Evolutionary conservation across 2,329 filamentous ascomycete species (phyloP).

Genomic region (Boeremia lycopersici): DNA sequence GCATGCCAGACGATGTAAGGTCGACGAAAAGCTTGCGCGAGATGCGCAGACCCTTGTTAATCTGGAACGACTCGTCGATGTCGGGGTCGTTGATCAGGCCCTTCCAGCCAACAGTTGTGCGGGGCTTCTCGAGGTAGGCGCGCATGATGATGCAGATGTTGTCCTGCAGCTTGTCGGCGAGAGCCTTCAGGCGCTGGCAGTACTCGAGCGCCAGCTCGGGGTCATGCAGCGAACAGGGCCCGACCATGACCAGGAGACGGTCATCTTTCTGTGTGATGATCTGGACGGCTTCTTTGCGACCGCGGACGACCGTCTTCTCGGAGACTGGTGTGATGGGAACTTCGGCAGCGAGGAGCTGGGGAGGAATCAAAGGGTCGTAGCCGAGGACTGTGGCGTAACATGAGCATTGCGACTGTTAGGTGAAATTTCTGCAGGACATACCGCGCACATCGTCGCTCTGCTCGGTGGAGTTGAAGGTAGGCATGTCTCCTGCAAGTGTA

Average conservation of each 20-base stretch:
- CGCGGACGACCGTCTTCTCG: conserved; percentile 72
- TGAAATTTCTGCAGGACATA: conserved; percentile 28
- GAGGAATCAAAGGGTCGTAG: conserved; percentile 91
- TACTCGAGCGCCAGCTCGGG: conserved; percentile 88
- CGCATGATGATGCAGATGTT: conserved; percentile 96
- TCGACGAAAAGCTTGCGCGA: conserved; percentile 94
- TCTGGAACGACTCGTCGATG: conserved; percentile 95
- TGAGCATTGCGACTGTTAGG: conserved; percentile 16
- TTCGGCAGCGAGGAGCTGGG: conserved; percentile 83
- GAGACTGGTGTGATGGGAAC: conserved; percentile 70
- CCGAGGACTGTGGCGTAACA: conserved; percentile 70
- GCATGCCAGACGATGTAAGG: conserved; percentile 84
- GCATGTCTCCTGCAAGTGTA: conserved; percentile 31
- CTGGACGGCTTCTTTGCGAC: conserved; percentile 70
- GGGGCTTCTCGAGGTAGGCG: conserved; percentile 97
- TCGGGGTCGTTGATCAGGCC: conserved; percentile 98
- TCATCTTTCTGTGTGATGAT: conserved; percentile 82
- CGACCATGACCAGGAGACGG: conserved; percentile 90
- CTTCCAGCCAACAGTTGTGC: conserved; percentile 98
- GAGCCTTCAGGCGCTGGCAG: conserved; percentile 74
- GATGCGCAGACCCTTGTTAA: conserved; percentile 95
- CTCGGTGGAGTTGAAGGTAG: conserved; percentile 34
- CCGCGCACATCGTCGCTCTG: conserved; percentile 60
- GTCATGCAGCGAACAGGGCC: conserved; percentile 97
- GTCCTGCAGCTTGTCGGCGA: conserved; percentile 78